Evolutionary conservation across 306 rosid species (phyloP).

Genomic region (Mimosa pudica): DNA sequence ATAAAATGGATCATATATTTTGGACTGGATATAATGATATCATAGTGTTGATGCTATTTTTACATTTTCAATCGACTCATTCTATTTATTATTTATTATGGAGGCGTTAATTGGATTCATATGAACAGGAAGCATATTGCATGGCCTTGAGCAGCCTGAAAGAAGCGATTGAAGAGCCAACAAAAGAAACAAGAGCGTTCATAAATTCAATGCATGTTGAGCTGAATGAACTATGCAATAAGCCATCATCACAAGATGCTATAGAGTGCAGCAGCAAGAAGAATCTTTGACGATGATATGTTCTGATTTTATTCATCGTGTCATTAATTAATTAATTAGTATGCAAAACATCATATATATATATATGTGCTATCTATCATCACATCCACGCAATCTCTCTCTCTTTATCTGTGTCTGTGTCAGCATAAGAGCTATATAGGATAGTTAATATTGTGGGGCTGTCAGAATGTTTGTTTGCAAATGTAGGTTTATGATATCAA

Average conservation of each 20-base stretch:
- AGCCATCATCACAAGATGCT: not conserved
- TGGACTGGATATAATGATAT: too few species aligned
- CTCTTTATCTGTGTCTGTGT: not conserved
- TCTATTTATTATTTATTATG: too few species aligned
- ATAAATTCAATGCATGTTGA: slow-evolving; percentile 12
- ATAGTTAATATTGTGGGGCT: not conserved
- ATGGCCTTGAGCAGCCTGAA: slow-evolving; percentile 21
- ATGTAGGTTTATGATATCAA: not conserved
- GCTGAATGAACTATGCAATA: slow-evolving; percentile 14
- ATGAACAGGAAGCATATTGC: slow-evolving; percentile 14
- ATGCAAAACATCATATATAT: too few species aligned
- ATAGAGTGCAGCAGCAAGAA: slow-evolving; percentile 14
- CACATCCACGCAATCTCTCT: not conserved
- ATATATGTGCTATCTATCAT: not conserved
- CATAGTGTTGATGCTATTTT: too few species aligned
- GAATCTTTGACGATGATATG: slow-evolving; percentile 2
- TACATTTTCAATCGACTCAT: too few species aligned
- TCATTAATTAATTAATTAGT: too few species aligned
- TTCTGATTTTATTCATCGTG: not conserved
- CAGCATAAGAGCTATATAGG: not conserved
- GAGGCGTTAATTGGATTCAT: not conserved
- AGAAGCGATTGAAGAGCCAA: slow-evolving; percentile 22
- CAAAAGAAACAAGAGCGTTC: slow-evolving; percentile 19
- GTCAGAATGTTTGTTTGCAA: not conserved
- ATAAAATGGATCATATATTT: too few species aligned